A percentile compares a stretch with the other conserved stretches of the same genome.
Conservation (phyloP, 768 basidiomycete genomes). For the Leccinum variicolor region DNA sequence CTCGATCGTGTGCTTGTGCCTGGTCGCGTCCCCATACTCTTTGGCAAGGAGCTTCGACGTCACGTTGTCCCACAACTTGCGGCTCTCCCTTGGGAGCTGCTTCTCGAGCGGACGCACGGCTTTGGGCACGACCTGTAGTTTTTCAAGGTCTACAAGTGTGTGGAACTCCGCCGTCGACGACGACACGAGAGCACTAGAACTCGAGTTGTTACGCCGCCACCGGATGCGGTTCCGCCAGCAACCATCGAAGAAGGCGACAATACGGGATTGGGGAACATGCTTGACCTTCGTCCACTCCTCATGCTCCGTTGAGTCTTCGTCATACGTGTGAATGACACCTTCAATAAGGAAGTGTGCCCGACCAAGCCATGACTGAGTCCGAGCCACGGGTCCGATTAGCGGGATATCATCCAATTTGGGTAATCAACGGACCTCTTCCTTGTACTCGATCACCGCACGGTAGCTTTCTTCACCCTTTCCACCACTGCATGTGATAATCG, state of each 20-base stretch:
- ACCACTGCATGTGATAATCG: slow-evolving; percentile 77
- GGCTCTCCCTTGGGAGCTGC: slow-evolving; percentile 79
- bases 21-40: slow-evolving; percentile 89
- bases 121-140: slow-evolving; percentile 76
- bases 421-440: slow-evolving; percentile 75
- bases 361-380: slow-evolving; percentile 78
- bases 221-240: slow-evolving; percentile 82
- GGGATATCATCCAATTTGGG: background rate
- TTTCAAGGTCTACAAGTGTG: slow-evolving; percentile 73
- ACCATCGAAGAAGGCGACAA: slow-evolving; percentile 85
- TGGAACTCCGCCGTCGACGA: slow-evolving; percentile 48
- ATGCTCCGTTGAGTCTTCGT: slow-evolving; percentile 57
- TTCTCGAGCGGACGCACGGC: slow-evolving; percentile 73
- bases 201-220: slow-evolving; percentile 62
- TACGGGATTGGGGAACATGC: slow-evolving; percentile 76
- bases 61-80: slow-evolving; percentile 84
- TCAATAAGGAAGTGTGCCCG: slow-evolving; percentile 80
- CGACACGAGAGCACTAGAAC: slow-evolving; percentile 45
- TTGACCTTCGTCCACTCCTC: slow-evolving; percentile 83
- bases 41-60: slow-evolving; percentile 73
- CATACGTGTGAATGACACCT: slow-evolving; percentile 85
- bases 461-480: slow-evolving; percentile 59
- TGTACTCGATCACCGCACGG: slow-evolving; percentile 87
- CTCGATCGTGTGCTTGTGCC: slow-evolving; percentile 88
- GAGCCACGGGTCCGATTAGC: background rate